Conservation (phyloP, 495 filamentous ascomycete species). For the Podospora pseudocomata region DNA sequence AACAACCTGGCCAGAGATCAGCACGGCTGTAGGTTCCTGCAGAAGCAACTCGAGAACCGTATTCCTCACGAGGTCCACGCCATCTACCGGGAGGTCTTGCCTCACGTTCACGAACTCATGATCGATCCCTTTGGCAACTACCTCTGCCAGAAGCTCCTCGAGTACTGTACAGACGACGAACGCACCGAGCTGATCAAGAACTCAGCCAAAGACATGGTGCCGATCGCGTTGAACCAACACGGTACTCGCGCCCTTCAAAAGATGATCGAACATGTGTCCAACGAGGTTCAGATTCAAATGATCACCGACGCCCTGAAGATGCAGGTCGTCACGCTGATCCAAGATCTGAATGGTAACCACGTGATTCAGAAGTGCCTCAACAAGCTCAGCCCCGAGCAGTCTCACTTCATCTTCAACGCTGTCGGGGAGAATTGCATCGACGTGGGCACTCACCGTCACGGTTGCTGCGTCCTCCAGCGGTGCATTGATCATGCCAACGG, state of each 20-base stretch:
- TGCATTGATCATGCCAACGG: constrained; percentile 97
- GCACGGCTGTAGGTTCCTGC: constrained; percentile 90
- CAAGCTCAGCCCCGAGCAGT: constrained; percentile 73
- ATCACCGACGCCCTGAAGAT: constrained; percentile 75
- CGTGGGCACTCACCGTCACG: constrained; percentile 95
- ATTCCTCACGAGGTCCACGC: constrained; percentile 77
- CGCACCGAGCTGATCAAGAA: constrained; percentile 89
- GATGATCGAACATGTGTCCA: constrained; percentile 96
- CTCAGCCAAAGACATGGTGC: constrained; percentile 76
- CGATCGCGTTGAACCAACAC: constrained; percentile 93
- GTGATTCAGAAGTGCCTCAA: constrained; percentile 99
- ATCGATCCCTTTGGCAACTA: constrained; percentile 99
- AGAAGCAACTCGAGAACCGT: constrained; percentile 94
- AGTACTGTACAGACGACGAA: constrained; percentile 89
- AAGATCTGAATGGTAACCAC: constrained; percentile 96
- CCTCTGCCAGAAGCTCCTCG: constrained; percentile 92
- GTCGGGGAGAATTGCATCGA: constrained; percentile 80
- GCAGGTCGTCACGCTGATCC: constrained; percentile 86
- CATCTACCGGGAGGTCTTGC: constrained; percentile 89
- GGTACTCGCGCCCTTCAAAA: constrained; percentile 95
- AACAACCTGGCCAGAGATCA: constrained; percentile 93
- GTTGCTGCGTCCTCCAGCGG: constrained; percentile 95
- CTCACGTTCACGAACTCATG: constrained; percentile 94
- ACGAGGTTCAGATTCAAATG: constrained; percentile 67
- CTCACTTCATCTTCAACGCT: constrained; percentile 94